Percentiles rank a stretch among this genome's conserved stretches.
Evolutionary conservation across 2,329 filamentous ascomycete species (phyloP).

Genomic region (Penicillium rolfsii): DNA sequence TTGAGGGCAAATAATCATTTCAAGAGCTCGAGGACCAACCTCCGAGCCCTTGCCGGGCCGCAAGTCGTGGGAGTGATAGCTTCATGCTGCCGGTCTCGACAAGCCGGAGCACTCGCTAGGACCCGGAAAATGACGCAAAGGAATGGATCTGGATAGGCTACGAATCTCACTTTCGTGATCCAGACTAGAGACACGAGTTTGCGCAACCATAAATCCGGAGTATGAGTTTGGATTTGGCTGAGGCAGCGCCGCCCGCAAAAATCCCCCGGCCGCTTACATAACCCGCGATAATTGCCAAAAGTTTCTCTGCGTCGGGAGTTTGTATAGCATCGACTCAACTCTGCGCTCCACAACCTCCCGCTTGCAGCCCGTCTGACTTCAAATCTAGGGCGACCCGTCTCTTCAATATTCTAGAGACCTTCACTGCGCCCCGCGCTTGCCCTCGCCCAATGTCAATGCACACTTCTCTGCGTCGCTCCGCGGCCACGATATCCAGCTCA

Average conservation of each 20-base stretch:
- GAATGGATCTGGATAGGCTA: neutral
- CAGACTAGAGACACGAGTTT: constrained; percentile 25
- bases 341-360: constrained; percentile 18
- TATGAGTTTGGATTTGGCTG: neutral
- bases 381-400: neutral
- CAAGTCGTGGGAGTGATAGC: constrained; percentile 31
- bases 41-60: constrained; percentile 26
- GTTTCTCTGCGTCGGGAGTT: constrained; percentile 35
- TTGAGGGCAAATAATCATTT: neutral
- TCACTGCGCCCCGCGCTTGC: neutral
- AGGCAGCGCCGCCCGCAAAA: constrained; percentile 24
- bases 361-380: neutral
- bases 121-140: constrained; percentile 17
- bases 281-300: constrained; percentile 35
- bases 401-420: neutral
- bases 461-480: constrained; percentile 41
- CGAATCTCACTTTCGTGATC: constrained; percentile 16
- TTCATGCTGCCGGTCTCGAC: constrained; percentile 36
- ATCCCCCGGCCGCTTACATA: constrained; percentile 37
- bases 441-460: constrained; percentile 41
- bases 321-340: constrained; percentile 30
- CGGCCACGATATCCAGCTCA: constrained; percentile 33
- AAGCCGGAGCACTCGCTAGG: constrained; percentile 13
- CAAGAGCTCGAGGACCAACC: constrained; percentile 19
- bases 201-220: neutral